Evolutionary conservation across 306 rosid genomes (phyloP), one percentile per base, ranked within the genome.

Genomic region (Coriaria nepalensis): DNA sequence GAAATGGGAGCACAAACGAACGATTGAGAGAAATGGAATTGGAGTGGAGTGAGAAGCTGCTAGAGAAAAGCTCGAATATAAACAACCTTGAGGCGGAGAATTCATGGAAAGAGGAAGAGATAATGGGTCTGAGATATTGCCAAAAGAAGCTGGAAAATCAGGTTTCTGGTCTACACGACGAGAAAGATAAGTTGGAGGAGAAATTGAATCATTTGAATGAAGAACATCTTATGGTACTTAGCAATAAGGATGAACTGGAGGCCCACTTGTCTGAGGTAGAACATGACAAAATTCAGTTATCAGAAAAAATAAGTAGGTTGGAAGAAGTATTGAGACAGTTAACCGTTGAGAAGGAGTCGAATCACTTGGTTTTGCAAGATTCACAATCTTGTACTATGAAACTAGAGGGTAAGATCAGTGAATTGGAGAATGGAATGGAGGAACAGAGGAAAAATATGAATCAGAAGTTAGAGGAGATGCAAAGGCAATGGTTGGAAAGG

Each of bases 301-400:
- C 61, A 3, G 60, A 0, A 33, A 43, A 0, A 5, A 40, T 66
- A 42, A 68, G 79, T 57, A 67, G 43, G 58, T 69, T 79, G 52
- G 82, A 79, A 66, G 68, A 57, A 33, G 75, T 62, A 32, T 43
- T 72, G 61, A 54, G 55, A 51, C 60, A 60, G 54, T 66, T 69
- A 70, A 64, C 64, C 37, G 60, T 61, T 20, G 55, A 69, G 47
- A 72, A 51, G 55, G 73, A 67, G 44, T 64, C 59, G 13, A 13
- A 5, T 46, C 65, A 64, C 45, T 64, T 73, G 56, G 80, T 66
- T 55, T 64, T 72, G 11, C 63, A 69, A 70, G 63, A 50, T 39
- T 49, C 74, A 38, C 63, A 57, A 43, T 57, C 59, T 55, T 51
- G 61, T 32, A 66, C 65, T 14, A 47, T 39, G 47, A 64, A 47